phyloP scores from a whole-genome alignment of 306 rosid species.

The Benincasa hispida region DNA sequence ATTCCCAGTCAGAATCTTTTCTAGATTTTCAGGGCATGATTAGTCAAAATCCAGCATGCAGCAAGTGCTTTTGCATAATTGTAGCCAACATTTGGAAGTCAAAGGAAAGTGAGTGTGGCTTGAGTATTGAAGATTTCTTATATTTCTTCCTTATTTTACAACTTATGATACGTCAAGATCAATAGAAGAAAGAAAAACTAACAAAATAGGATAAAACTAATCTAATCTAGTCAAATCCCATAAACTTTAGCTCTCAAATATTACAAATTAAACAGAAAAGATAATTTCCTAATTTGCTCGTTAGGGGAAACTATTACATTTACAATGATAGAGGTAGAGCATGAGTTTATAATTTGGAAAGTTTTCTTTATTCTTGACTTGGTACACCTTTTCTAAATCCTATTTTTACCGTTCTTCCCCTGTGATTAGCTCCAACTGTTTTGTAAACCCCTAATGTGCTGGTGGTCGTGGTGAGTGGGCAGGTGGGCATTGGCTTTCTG shows the following conservation, averaged over 20 bases:
- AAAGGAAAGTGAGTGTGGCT: neutral
- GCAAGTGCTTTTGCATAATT: neutral
- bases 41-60: neutral
- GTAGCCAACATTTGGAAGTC: neutral
- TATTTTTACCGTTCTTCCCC: neutral
- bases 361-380: neutral
- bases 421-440: neutral
- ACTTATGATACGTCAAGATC: neutral
- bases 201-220: neutral
- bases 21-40: neutral
- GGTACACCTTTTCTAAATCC: neutral
- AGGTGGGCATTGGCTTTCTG: neutral
- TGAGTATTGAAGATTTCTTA: neutral
- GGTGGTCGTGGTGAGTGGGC: neutral
- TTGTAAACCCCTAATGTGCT: neutral
- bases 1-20: neutral
- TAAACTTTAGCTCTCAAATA: neutral
- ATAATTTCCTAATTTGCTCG: neutral
- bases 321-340: neutral
- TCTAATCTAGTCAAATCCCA: neutral
- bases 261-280: neutral
- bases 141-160: neutral
- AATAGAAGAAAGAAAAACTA: neutral
- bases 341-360: neutral
- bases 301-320: neutral